Base-by-base conservation (phyloP, 2,329 filamentous ascomycete genomes). In the Trichoderma afroharzianum region DNA sequence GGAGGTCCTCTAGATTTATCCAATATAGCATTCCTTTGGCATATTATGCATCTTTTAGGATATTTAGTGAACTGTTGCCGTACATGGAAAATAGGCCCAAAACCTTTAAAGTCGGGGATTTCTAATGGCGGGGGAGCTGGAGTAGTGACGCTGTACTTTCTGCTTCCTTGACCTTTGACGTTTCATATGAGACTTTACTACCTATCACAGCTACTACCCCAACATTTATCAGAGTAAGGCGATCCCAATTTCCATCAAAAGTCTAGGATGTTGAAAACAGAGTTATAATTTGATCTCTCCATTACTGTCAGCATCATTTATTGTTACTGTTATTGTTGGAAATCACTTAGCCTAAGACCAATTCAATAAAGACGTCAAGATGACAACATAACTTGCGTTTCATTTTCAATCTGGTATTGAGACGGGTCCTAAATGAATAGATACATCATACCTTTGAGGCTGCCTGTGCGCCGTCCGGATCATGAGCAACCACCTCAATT, bases 401-500 rank as follows among this genome's bases (percentile, higher is more conserved):
- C 18, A 5, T 24, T 6, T 14, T 50, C n/a, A 11, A 50, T 50
- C 9, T 3, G 0, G 1, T 12, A 0, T 12, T 14, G 8, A 21
- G 6, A 50, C 9, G 5, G 1, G 9, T 0, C 9, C 43, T 50
- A 21, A 50, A 6, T 0, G 1, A 0, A 50, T 21, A 50, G 6
- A 50, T 50, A 21, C 43, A 21, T 50, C 4, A 50, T 50, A 50
- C 9, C 11, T 50, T 50, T 14, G 43, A 24, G 43, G 43, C 43
- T 11, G 0, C n/a, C 43, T 50, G 43, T 50, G 43, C 43, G n/a
- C 43, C 43, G 24, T 50, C 43, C 4, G 43, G 43, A 21, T 50
- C 43, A 21, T 50, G 43, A 4, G 43, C 43, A 50, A 50, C 43
- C 43, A 50, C 43, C 43, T 50, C 43, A 50, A 50, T 50, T 24